Conservation (phyloP, 495 filamentous ascomycete species). For the Xylaria longipes region DNA sequence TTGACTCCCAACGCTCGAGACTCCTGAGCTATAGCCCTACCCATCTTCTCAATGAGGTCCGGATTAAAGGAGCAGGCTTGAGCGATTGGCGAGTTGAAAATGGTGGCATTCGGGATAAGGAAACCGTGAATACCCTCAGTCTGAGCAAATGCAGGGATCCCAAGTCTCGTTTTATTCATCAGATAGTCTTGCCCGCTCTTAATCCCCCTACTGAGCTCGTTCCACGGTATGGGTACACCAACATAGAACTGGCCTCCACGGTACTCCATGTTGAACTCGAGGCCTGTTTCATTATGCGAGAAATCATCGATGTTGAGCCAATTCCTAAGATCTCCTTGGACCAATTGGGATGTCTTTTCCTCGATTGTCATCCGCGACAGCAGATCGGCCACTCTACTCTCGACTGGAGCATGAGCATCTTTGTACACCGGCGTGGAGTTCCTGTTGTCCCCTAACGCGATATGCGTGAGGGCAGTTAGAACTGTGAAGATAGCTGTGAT, state of each 20-base stretch:
- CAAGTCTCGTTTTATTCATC: conserved; percentile 65
- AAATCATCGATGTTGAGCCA: conserved; percentile 68
- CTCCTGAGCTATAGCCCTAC: conserved; percentile 63
- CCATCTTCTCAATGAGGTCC: conserved; percentile 67
- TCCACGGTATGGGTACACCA: conserved; percentile 67
- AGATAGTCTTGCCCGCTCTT: conserved; percentile 69
- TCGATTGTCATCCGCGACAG: conserved; percentile 71
- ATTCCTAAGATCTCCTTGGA: conserved; percentile 72
- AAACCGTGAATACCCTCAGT: conserved; percentile 76
- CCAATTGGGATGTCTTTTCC: conserved; percentile 72
- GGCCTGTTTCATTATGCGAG: conserved; percentile 66
- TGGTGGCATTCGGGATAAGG: conserved; percentile 71
- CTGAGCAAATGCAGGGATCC: conserved; percentile 73
- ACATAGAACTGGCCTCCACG: conserved; percentile 74
- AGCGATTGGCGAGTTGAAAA: conserved; percentile 76
- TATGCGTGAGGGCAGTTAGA: conserved; percentile 12
- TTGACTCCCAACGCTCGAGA: conserved; percentile 67
- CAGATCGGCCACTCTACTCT: conserved; percentile 67
- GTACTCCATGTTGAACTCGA: conserved; percentile 67
- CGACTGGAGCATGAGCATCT: conserved; percentile 63
- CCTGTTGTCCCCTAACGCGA: background rate
- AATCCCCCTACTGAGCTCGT: conserved; percentile 65
- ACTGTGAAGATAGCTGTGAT: conserved; percentile 13
- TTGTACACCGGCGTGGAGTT: conserved; percentile 59
- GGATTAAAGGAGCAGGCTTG: conserved; percentile 71